These are phyloP conservation scores for Diplodia scrobiculata DNA, from an alignment of 2,329 filamentous ascomycete genomes.

Conservation along the genomic window DNA sequence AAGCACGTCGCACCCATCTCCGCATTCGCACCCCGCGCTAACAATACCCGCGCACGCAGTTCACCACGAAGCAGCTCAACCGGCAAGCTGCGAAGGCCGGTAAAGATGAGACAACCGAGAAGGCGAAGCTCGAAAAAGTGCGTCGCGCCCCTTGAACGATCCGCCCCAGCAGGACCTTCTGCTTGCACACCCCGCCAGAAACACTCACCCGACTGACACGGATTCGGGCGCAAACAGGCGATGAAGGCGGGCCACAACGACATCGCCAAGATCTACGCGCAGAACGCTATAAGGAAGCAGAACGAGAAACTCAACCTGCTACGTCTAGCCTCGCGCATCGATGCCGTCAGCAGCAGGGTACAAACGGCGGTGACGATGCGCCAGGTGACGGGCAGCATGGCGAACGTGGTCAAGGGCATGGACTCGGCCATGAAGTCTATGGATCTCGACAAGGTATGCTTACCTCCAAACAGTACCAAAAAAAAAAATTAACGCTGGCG, in stretches of 20 bases:
- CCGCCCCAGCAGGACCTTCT: background rate
- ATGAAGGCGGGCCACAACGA: constrained; percentile 63
- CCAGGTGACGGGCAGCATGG: constrained; percentile 63
- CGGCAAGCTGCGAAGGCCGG: constrained; percentile 63
- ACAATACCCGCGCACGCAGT: constrained; percentile 45
- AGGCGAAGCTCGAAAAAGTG: constrained; percentile 64
- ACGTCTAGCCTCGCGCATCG: constrained; percentile 59
- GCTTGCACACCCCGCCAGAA: background rate
- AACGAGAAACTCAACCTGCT: constrained; percentile 64
- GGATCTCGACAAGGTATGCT: constrained; percentile 61
- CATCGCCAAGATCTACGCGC: constrained; percentile 65
- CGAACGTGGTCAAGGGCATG: constrained; percentile 64
- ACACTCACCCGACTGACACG: constrained; percentile 2
- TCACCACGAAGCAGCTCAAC: constrained; percentile 65
- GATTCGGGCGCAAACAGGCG: constrained; percentile 46
- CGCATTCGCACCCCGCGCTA: constrained; percentile 31
- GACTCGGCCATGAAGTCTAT: constrained; percentile 65
- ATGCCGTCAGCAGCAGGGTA: constrained; percentile 62
- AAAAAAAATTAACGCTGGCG: background rate
- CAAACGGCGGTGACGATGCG: constrained; percentile 66
- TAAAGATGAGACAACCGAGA: constrained; percentile 63
- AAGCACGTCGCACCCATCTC: constrained; percentile 46
- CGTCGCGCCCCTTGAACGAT: background rate
- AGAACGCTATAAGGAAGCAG: constrained; percentile 65
- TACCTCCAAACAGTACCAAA: background rate